Percentiles rank a stretch among this genome's conserved stretches.
Evolutionary conservation across 2,329 filamentous ascomycete species (phyloP).

Genomic region (Cladosporium sp.): DNA sequence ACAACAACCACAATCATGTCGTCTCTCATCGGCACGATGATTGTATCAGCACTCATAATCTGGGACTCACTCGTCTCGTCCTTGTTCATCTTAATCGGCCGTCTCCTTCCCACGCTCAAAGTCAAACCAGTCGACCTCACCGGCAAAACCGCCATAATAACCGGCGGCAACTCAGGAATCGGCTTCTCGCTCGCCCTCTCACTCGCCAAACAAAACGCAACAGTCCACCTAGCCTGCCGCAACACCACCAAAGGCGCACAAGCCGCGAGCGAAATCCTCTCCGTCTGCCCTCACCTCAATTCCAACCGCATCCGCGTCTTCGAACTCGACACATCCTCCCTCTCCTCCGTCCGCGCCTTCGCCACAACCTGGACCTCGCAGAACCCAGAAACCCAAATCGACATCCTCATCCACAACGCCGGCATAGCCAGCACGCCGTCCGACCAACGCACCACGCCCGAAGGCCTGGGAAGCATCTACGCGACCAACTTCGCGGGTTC

Average conservation of each 20-base stretch:
- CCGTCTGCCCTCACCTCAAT: neutral
- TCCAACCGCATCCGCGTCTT: slow-evolving; percentile 22
- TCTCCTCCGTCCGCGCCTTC: slow-evolving; percentile 17
- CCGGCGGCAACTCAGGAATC: slow-evolving; percentile 20
- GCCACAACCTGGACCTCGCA: slow-evolving; percentile 18
- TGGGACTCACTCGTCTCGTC: neutral
- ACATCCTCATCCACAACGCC: slow-evolving; percentile 36
- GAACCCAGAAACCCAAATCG: slow-evolving; percentile 22
- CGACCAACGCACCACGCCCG: slow-evolving; percentile 15
- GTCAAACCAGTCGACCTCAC: slow-evolving; percentile 7
- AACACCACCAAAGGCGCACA: slow-evolving; percentile 9
- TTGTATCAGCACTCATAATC: neutral
- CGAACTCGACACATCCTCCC: slow-evolving; percentile 16
- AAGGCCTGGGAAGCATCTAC: slow-evolving; percentile 21
- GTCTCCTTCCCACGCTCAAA: neutral
- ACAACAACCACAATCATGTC: too few species aligned
- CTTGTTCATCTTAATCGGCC: neutral
- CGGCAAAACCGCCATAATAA: slow-evolving; percentile 17
- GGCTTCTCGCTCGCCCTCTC: slow-evolving; percentile 16
- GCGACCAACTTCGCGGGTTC: slow-evolving; percentile 22
- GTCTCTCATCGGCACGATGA: neutral
- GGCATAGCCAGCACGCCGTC: slow-evolving; percentile 23
- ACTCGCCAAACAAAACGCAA: slow-evolving; percentile 12
- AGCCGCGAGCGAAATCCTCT: slow-evolving; percentile 10
- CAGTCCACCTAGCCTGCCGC: slow-evolving; percentile 14